phyloP scores from a whole-genome alignment of 208 protist species.

The Plasmodiophora brassicae region DNA sequence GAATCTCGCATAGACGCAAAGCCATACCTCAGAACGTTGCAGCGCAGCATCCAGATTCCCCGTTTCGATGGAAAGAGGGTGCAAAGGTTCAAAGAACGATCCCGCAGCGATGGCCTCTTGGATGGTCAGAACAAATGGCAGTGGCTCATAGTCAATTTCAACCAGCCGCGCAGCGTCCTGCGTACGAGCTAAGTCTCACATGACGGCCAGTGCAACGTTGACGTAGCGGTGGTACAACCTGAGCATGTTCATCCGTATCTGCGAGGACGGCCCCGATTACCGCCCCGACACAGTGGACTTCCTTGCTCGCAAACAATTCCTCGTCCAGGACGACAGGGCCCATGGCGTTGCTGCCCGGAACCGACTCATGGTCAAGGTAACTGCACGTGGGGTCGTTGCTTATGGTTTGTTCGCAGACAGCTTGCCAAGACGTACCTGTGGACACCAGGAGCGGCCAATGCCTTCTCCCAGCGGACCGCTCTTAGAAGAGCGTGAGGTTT shows the following conservation, averaged over 20 bases:
- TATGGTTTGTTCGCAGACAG: no score
- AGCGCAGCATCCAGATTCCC: constrained; percentile 63
- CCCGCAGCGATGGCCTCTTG: constrained; percentile 54
- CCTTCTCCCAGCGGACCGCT: constrained; percentile 28
- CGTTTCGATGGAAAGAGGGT: constrained; percentile 44
- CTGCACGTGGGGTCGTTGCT: no score
- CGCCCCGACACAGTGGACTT: constrained; percentile 53
- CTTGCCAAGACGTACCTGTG: no score
- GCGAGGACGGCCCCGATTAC: constrained; percentile 68
- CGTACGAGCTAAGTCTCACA: not conserved
- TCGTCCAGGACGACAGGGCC: constrained; percentile 64
- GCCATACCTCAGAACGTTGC: not conserved
- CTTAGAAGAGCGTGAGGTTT: constrained; percentile 43
- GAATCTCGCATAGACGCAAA: not conserved
- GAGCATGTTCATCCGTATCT: constrained; percentile 46
- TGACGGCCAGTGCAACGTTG: no score
- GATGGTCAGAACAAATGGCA: constrained; percentile 55
- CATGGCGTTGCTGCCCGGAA: constrained; percentile 40
- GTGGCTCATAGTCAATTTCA: constrained; percentile 60
- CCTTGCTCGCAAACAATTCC: constrained; percentile 61
- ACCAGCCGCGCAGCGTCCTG: constrained; percentile 52
- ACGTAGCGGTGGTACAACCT: no score
- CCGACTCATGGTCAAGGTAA: constrained; percentile 36
- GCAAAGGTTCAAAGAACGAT: constrained; percentile 19
- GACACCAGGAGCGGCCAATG: constrained; percentile 47